phyloP scores from a whole-genome alignment of 169 alveolate genomes.

The Babesia sp. region DNA sequence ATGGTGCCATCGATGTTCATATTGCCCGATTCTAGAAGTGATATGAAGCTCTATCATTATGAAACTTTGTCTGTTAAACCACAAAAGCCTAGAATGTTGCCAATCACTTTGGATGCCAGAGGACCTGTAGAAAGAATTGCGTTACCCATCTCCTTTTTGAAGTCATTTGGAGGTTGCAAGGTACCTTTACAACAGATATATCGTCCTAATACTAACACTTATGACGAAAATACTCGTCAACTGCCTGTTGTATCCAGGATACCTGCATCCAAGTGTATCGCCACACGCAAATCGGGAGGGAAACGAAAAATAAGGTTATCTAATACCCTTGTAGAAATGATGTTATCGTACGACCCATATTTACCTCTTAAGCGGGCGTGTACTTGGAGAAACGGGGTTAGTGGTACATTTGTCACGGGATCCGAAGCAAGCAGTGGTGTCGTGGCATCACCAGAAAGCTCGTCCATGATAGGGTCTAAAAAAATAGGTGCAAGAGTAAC shows the following conservation, averaged over 20 bases:
- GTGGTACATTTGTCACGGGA: neutral
- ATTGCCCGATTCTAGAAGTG: neutral
- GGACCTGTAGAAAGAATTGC: neutral
- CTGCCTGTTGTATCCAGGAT: conserved; percentile 20
- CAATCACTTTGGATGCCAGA: neutral
- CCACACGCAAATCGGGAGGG: conserved; percentile 3
- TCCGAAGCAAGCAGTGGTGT: neutral
- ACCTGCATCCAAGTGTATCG: neutral
- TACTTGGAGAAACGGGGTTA: neutral
- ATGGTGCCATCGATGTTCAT: conserved; percentile 4
- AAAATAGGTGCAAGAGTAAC: neutral
- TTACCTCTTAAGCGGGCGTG: neutral
- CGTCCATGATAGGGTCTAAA: neutral
- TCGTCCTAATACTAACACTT: neutral
- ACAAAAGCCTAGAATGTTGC: neutral
- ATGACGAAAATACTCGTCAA: neutral
- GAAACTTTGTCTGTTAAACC: neutral
- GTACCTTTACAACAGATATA: neutral
- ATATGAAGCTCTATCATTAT: conserved; percentile 3
- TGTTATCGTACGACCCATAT: neutral
- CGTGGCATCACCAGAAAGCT: neutral
- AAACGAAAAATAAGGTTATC: neutral
- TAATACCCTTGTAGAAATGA: neutral
- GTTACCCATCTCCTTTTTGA: conserved; percentile 13
- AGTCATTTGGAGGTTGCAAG: neutral